Conservation (phyloP, 1,284 basidiomycete genomes). For the Pascua guehoae region DNA sequence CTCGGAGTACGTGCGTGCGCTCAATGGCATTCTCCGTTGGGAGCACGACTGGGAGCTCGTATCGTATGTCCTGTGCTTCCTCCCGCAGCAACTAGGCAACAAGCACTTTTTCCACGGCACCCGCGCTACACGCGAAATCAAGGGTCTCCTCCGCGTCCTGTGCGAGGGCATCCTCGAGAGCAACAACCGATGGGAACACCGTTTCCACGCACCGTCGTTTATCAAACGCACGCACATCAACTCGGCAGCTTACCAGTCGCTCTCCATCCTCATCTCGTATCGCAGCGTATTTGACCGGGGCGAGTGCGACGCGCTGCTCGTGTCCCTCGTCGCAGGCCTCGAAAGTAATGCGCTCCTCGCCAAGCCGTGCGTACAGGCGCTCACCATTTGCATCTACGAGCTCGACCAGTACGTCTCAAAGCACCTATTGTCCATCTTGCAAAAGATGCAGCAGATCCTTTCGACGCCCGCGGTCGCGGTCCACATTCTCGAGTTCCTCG, state of each 20-base stretch:
- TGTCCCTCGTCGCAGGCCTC: slow-evolving; percentile 78
- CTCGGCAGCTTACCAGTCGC: slow-evolving; percentile 78
- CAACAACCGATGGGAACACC: slow-evolving; percentile 33
- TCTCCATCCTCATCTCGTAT: slow-evolving; percentile 88
- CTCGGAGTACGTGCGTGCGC: slow-evolving; percentile 67
- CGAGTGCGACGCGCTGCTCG: slow-evolving; percentile 66
- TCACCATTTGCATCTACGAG: slow-evolving; percentile 86
- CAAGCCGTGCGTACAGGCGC: slow-evolving; percentile 85
- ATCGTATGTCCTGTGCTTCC: slow-evolving; percentile 84
- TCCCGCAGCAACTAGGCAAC: slow-evolving; percentile 88
- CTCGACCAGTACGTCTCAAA: slow-evolving; percentile 79
- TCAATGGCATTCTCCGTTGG: slow-evolving; percentile 67
- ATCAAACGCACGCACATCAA: slow-evolving; percentile 77
- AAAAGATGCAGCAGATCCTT: slow-evolving; percentile 90
- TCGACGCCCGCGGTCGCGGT: slow-evolving; percentile 89
- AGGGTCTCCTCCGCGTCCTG: slow-evolving; percentile 64
- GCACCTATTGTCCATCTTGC: slow-evolving; percentile 73
- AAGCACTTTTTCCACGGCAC: slow-evolving; percentile 96
- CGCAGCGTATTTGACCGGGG: slow-evolving; percentile 64
- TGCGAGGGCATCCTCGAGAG: slow-evolving; percentile 53
- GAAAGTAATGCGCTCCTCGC: slow-evolving; percentile 70
- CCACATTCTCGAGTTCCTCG: slow-evolving; percentile 90
- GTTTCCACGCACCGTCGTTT: slow-evolving; percentile 50
- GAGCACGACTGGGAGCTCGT: slow-evolving; percentile 92
- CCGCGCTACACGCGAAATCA: slow-evolving; percentile 64